Conservation (phyloP, 805 yeast species). For the Lipomyces oligophaga region DNA sequence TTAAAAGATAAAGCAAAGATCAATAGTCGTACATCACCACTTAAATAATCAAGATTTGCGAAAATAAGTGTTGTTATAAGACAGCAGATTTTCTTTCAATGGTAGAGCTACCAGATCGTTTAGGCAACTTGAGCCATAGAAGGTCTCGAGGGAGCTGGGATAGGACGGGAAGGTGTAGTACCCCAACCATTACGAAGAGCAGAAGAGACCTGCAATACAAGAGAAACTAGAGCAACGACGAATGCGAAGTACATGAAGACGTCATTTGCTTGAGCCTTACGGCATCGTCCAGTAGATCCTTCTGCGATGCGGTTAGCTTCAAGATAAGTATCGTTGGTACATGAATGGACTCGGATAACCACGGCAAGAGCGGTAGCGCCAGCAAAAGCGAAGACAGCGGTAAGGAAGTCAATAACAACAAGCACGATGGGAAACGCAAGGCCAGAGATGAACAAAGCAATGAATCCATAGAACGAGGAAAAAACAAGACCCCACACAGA, state of each 20-base stretch:
- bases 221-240: slow-evolving; percentile 66
- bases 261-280: slow-evolving; percentile 86
- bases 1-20: too few species aligned
- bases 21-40: too few species aligned
- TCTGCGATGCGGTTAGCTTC: slow-evolving; percentile 64
- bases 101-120: too few species aligned
- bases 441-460: slow-evolving; percentile 71
- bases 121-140: slow-evolving; percentile 21
- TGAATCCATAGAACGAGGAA: slow-evolving; percentile 71
- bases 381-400: slow-evolving; percentile 86
- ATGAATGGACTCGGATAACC: slow-evolving; percentile 80
- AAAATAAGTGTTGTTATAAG: too few species aligned
- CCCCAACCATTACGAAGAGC: slow-evolving; percentile 41
- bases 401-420: slow-evolving; percentile 75
- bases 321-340: slow-evolving; percentile 64
- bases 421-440: slow-evolving; percentile 85
- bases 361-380: slow-evolving; percentile 95
- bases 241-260: slow-evolving; percentile 82
- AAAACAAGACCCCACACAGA: slow-evolving; percentile 81
- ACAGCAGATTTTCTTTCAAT: too few species aligned
- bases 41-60: too few species aligned
- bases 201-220: slow-evolving; percentile 47
- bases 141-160: slow-evolving; percentile 15
- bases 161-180: slow-evolving; percentile 2
- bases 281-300: slow-evolving; percentile 81